Evolutionary conservation across 208 protist genomes (phyloP), one percentile per base, ranked within the genome.

Genomic region (Trypanosoma brucei): DNA sequence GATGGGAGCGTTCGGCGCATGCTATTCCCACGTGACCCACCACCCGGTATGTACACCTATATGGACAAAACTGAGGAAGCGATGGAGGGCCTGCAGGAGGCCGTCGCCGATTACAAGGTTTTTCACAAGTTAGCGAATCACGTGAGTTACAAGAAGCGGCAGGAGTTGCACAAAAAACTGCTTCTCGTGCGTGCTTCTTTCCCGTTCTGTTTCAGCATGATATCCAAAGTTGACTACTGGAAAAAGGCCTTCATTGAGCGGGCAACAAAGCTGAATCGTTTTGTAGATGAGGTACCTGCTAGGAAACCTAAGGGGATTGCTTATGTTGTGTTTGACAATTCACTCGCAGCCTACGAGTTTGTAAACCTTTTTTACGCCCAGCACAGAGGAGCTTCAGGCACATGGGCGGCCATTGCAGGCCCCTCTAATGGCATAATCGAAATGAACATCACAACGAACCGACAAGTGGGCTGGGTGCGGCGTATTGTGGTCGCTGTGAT

Each of bases 261-360:
- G 35, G 81, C 71, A 1, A 60, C 40, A 13, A 33, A 74, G 14
- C 65, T 94, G 44, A 89, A 92, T 72, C 38, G 46, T 2, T 59
- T 60, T 30, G 71, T 94, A 52, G 62, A 70, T 46, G 45, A 65
- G 48, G 78, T 87, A 44, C 64, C 77, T 36, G 59, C 55, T 33
- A 74, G 80, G 37, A 60, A 55, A 37, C 62, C 52, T 11, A 70
- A 73, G 46, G 77, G 80, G 0, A 69, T 71, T 31, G 81, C 78
- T 14, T 92, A 89, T 69, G 75, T 94, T 59, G 56, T 90, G 5
- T 94, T 94, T 79, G 69, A 44, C 7, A 68, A 88, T 68, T 53
- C 76, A 22, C 79, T 80, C 60, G 60, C 64, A 30, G 85, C 88
- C 3, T 86, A 84, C 66, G 81, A 91, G 62, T 92, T 92, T 72